Percentiles rank a stretch among this genome's conserved stretches.
Evolutionary conservation across 129 eudicot genomes (phyloP).

Genomic region (Flaveria robusta): DNA sequence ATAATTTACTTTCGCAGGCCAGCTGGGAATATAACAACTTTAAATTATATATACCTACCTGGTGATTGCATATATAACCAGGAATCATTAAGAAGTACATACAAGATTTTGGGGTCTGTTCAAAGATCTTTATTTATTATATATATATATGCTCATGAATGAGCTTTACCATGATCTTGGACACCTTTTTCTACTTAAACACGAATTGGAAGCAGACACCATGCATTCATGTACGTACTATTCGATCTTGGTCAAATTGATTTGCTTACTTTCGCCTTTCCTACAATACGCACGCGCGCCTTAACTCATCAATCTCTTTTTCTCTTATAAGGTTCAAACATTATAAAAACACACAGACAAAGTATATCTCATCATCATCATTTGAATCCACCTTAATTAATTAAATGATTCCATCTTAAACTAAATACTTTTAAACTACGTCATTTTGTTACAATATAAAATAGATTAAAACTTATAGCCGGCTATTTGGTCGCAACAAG

Average conservation of each 20-base stretch:
- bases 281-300: neutral
- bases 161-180: conserved; percentile 22
- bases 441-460: neutral
- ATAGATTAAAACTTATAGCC: neutral
- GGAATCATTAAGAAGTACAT: conserved; percentile 32
- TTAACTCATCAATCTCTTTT: neutral
- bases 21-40: conserved; percentile 16
- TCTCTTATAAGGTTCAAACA: neutral
- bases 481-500: neutral
- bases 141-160: conserved; percentile 6
- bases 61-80: conserved; percentile 16
- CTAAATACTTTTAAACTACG: neutral
- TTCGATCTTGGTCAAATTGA: conserved; percentile 31
- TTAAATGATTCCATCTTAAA: neutral
- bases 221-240: neutral
- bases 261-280: conserved; percentile 8
- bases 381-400: neutral
- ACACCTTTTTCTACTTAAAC: conserved; percentile 33
- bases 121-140: conserved; percentile 30
- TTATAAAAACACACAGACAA: neutral
- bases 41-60: conserved; percentile 13
- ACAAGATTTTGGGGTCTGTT: conserved; percentile 15
- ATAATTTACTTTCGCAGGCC: neutral
- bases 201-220: conserved; percentile 4
- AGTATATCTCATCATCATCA: neutral